Evolutionary conservation across 257 asterid species (phyloP).

Genomic region (Solanum chmielewskii): DNA sequence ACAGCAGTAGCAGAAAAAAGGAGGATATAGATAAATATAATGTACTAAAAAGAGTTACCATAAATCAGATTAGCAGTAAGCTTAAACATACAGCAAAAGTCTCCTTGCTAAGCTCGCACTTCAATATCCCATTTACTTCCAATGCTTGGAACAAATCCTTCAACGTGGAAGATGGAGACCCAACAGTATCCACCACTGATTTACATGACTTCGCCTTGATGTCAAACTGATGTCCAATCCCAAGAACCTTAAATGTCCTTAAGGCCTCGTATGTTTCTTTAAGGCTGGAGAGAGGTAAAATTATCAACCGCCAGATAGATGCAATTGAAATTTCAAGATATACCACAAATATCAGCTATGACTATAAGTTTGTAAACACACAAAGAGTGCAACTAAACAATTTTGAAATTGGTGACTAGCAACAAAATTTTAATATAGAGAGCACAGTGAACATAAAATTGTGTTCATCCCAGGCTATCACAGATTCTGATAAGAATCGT

Average conservation of each 20-base stretch:
- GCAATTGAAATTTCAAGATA: not conserved
- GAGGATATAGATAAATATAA: not conserved
- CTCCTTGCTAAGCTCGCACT: conserved; percentile 52
- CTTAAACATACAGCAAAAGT: conserved; percentile 38
- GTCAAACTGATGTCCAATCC: conserved; percentile 45
- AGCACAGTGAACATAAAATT: not conserved
- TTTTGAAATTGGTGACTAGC: not conserved
- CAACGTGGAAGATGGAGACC: conserved; percentile 38
- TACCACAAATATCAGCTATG: not conserved
- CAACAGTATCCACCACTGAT: conserved; percentile 43
- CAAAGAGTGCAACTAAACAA: not conserved
- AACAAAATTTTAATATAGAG: not conserved
- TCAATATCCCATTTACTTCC: conserved; percentile 51
- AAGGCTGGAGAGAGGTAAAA: conserved; percentile 29
- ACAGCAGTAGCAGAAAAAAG: not conserved
- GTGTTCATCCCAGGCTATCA: not conserved
- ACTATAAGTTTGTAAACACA: not conserved
- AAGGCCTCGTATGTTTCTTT: conserved; percentile 78
- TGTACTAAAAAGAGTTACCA: not conserved
- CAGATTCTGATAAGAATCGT: not conserved
- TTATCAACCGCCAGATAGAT: not conserved
- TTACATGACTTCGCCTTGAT: conserved; percentile 42
- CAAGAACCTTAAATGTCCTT: conserved; percentile 71
- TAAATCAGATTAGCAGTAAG: not conserved
- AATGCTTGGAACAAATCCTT: conserved; percentile 68